Percentiles rank a stretch among this genome's conserved stretches.
Evolutionary conservation across 192 early-diverging fungal species (phyloP).

Genomic region (Podochytrium sp.): DNA sequence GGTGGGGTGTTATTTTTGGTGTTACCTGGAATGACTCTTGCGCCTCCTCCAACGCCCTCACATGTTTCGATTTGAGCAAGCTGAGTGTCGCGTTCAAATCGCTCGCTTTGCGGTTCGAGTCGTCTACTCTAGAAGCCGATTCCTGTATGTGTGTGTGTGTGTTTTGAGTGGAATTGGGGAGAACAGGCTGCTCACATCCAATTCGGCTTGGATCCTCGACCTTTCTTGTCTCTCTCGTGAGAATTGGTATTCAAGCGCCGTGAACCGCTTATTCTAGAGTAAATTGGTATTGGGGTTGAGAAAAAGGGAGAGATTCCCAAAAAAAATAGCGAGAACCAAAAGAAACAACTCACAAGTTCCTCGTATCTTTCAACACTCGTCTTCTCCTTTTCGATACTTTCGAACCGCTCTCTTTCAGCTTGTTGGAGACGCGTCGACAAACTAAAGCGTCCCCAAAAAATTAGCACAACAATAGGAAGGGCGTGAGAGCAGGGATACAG

Average conservation of each 20-base stretch:
- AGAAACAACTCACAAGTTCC: slow-evolving; percentile 35
- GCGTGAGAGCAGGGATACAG: not conserved
- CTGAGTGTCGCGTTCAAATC: slow-evolving; percentile 54
- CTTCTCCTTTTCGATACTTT: slow-evolving; percentile 25
- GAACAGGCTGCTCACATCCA: slow-evolving; percentile 1
- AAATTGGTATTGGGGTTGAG: too few species aligned
- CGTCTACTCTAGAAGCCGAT: slow-evolving; percentile 4
- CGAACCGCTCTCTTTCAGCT: slow-evolving; percentile 29
- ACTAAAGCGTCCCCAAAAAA: slow-evolving; percentile 2
- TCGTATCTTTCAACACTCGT: slow-evolving; percentile 11
- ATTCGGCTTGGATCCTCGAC: slow-evolving; percentile 12
- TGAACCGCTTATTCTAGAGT: slow-evolving; percentile 26
- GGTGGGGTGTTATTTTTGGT: too few species aligned
- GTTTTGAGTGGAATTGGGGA: not conserved
- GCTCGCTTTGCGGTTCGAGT: not conserved
- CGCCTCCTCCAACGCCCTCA: slow-evolving; percentile 26
- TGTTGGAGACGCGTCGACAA: slow-evolving; percentile 40
- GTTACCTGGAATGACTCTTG: slow-evolving; percentile 14
- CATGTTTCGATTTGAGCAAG: slow-evolving; percentile 45
- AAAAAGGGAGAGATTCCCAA: not conserved
- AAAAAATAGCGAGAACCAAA: not conserved
- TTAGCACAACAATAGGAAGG: not conserved
- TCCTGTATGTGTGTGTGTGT: not conserved
- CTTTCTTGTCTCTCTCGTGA: slow-evolving; percentile 24
- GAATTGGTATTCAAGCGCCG: slow-evolving; percentile 36